A percentile compares a stretch with the other conserved stretches of the same genome.
These are phyloP conservation scores for Jamesozyma rosinii DNA, from an alignment of 805 yeast genomes.

Conservation along the genomic window DNA sequence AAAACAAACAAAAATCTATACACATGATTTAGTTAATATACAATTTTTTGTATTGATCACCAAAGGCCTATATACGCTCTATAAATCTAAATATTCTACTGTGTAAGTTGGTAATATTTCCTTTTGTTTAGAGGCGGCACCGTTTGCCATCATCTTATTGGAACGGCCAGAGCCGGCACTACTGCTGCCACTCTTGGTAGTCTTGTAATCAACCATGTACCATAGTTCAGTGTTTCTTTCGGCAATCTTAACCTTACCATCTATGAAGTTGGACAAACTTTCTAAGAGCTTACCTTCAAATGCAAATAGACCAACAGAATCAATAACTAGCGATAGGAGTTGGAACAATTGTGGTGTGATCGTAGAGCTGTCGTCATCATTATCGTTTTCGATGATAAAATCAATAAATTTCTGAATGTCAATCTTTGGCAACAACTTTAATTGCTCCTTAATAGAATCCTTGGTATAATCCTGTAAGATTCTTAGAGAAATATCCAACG, in stretches of 20 bases:
- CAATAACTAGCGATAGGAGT: slow-evolving; percentile 25
- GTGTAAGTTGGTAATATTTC: slow-evolving; percentile 19
- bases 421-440: slow-evolving; percentile 27
- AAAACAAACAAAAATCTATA: no score
- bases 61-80: not conserved
- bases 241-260: slow-evolving; percentile 20
- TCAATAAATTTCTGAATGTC: slow-evolving; percentile 29
- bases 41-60: not conserved
- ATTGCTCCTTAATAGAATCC: slow-evolving; percentile 45
- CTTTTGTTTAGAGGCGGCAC: not conserved
- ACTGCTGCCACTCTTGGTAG: not conserved
- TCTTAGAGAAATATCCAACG: slow-evolving; percentile 58
- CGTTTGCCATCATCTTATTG: slow-evolving; percentile 3
- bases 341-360: slow-evolving; percentile 25
- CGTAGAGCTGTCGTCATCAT: slow-evolving; percentile 7
- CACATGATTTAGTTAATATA: not conserved
- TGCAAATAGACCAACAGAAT: slow-evolving; percentile 30
- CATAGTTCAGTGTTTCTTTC: slow-evolving; percentile 26
- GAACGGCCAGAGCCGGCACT: slow-evolving; percentile 3
- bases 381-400: slow-evolving; percentile 23
- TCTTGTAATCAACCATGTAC: slow-evolving; percentile 21
- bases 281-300: slow-evolving; percentile 22
- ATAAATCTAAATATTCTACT: slow-evolving; percentile 26
- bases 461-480: slow-evolving; percentile 55
- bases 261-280: slow-evolving; percentile 19